phyloP scores from a whole-genome alignment of 2,329 filamentous ascomycete species.

The Sclerotinia nivalis region DNA sequence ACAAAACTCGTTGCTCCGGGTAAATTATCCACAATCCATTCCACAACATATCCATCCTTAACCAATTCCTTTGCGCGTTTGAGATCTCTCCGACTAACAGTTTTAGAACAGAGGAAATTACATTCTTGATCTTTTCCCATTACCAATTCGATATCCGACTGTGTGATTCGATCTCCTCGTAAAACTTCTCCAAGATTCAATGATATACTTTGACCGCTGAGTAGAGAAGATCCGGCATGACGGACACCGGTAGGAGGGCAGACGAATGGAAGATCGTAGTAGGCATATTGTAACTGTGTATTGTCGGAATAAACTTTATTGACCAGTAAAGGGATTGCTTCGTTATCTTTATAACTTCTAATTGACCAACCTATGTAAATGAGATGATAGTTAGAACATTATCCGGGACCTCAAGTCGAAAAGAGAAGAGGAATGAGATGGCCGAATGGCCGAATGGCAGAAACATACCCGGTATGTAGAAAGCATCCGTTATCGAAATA shows the following conservation, averaged over 20 bases:
- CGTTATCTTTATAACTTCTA: slow-evolving; percentile 73
- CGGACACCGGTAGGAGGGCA: slow-evolving; percentile 73
- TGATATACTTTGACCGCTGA: slow-evolving; percentile 75
- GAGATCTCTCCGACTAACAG: slow-evolving; percentile 65
- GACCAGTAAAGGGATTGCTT: slow-evolving; percentile 80
- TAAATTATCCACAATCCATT: slow-evolving; percentile 93
- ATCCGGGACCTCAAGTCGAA: not conserved
- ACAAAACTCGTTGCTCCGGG: slow-evolving; percentile 88
- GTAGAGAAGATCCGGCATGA: slow-evolving; percentile 65
- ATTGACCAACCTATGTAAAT: slow-evolving; percentile 70
- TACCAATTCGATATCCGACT: slow-evolving; percentile 77
- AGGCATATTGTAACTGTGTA: slow-evolving; percentile 88
- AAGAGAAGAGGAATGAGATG: not conserved
- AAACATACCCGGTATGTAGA: slow-evolving; percentile 79
- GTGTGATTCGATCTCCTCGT: slow-evolving; percentile 80
- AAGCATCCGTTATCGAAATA: slow-evolving; percentile 60
- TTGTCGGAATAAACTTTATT: slow-evolving; percentile 92
- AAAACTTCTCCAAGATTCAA: slow-evolving; percentile 86
- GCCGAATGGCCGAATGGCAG: not conserved
- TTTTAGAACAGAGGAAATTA: slow-evolving; percentile 68
- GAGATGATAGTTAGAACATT: not conserved
- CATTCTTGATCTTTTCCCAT: slow-evolving; percentile 77
- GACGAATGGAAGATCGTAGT: slow-evolving; percentile 84
- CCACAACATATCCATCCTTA: slow-evolving; percentile 77
- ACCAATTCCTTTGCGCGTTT: slow-evolving; percentile 71